Percentiles rank a stretch among this genome's conserved stretches.
Evolutionary conservation across 371 early-diverging fungal species (phyloP).

Genomic region (Thermomucor indicae-seudaticae): DNA sequence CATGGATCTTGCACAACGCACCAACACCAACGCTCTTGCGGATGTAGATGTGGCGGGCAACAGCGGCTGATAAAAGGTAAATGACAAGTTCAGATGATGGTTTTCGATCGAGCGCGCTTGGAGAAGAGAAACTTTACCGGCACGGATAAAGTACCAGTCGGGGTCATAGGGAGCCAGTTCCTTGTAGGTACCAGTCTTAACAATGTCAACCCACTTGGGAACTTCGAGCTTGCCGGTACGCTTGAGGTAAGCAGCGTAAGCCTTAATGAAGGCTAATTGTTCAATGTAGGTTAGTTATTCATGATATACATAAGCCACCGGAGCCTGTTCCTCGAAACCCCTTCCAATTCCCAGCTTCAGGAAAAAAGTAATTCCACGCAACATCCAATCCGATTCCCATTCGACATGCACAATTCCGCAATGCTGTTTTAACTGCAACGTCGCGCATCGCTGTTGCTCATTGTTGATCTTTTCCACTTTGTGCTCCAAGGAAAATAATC

Average conservation of each 20-base stretch:
- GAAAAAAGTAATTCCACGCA: too few relatives aligned
- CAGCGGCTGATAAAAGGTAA: too few relatives aligned
- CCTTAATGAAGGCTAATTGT: conserved; percentile 91
- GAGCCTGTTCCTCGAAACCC: too few relatives aligned
- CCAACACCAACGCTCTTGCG: conserved; percentile 93
- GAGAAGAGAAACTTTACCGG: conserved; percentile 53
- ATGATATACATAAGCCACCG: too few relatives aligned
- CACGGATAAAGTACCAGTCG: conserved; percentile 98
- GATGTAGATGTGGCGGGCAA: conserved; percentile 98
- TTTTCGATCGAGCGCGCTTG: not conserved
- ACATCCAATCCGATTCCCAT: too few relatives aligned
- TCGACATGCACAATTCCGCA: too few relatives aligned
- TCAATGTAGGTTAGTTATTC: too few relatives aligned
- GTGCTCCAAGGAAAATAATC: too few relatives aligned
- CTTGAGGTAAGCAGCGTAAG: conserved; percentile 98
- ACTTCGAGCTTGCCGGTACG: conserved; percentile 96
- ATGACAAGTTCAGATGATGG: not conserved
- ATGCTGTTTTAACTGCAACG: too few relatives aligned
- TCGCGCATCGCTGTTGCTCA: too few relatives aligned
- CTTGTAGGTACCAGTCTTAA: conserved; percentile 96
- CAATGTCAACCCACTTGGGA: conserved; percentile 97
- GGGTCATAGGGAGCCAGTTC: conserved; percentile 96
- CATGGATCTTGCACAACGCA: conserved; percentile 90
- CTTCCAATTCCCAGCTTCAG: too few relatives aligned
- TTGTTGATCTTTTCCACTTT: too few relatives aligned